phyloP scores from a whole-genome alignment of 2,329 filamentous ascomycete species.

The Trichoderma sp. region DNA sequence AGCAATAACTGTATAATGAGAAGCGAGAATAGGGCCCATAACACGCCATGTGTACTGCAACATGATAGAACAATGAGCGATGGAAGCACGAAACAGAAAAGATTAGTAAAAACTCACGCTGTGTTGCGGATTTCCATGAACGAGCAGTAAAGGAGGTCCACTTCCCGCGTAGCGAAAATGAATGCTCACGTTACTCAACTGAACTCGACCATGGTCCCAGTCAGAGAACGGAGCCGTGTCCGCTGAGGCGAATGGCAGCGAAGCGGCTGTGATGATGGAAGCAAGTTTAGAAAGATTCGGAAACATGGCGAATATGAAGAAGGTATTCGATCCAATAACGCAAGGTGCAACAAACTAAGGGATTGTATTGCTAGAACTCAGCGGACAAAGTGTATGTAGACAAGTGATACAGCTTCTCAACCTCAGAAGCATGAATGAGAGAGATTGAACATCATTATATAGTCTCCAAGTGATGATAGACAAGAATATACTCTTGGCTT shows the following conservation, averaged over 20 bases:
- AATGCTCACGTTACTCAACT: conserved; percentile 43
- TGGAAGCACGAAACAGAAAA: background rate
- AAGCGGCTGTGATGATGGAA: background rate
- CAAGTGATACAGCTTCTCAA: background rate
- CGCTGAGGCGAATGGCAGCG: background rate
- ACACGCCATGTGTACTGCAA: background rate
- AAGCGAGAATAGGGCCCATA: background rate
- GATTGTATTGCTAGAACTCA: background rate
- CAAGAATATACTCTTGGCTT: background rate
- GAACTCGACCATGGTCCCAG: conserved; percentile 42
- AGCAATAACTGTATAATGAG: background rate
- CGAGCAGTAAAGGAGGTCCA: conserved; percentile 43
- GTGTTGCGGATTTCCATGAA: conserved; percentile 33
- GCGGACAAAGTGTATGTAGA: background rate
- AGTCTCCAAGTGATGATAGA: background rate
- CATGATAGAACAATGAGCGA: background rate
- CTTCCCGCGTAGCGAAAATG: conserved; percentile 46
- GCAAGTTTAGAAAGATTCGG: background rate
- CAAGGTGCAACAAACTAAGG: background rate
- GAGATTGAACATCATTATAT: background rate
- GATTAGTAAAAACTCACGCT: background rate
- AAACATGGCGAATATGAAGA: background rate
- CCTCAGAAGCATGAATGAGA: background rate
- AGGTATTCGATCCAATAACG: background rate
- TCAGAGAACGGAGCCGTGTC: conserved; percentile 34